These are phyloP conservation scores for Yarrowia deformans DNA, from an alignment of 805 yeast species.

Conservation along the genomic window DNA sequence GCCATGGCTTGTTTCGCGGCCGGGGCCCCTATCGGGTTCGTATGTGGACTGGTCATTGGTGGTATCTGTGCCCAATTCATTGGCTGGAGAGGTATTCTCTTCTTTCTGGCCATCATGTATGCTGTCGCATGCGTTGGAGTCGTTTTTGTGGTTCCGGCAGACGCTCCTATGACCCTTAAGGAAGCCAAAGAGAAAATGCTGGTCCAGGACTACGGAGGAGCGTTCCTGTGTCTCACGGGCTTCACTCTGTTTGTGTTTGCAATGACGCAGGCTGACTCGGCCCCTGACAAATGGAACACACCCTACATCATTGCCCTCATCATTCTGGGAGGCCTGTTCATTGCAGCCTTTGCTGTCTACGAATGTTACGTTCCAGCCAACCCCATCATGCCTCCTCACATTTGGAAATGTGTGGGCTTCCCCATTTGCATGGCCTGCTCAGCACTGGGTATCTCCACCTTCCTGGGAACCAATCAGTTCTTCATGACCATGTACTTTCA, in stretches of 20 bases:
- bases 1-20: slow-evolving; percentile 56
- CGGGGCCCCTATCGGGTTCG: slow-evolving; percentile 60
- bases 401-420: slow-evolving; percentile 55
- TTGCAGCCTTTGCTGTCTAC: slow-evolving; percentile 51
- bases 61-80: slow-evolving; percentile 55
- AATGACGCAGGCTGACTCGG: slow-evolving; percentile 55
- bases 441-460: slow-evolving; percentile 55
- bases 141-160: slow-evolving; percentile 52
- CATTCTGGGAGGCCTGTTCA: slow-evolving; percentile 53
- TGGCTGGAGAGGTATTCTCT: slow-evolving; percentile 56
- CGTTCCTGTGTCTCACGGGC: slow-evolving; percentile 53
- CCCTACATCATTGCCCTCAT: slow-evolving; percentile 57
- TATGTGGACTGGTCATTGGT: slow-evolving; percentile 55
- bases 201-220: slow-evolving; percentile 56
- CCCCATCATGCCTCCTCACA: slow-evolving; percentile 59
- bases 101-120: slow-evolving; percentile 54
- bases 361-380: slow-evolving; percentile 53
- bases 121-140: slow-evolving; percentile 47
- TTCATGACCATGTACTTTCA: slow-evolving; percentile 57
- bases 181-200: slow-evolving; percentile 46
- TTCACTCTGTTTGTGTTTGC: slow-evolving; percentile 56
- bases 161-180: slow-evolving; percentile 44
- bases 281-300: slow-evolving; percentile 56
- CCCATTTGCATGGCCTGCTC: slow-evolving; percentile 53
- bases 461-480: slow-evolving; percentile 54